These are phyloP conservation scores for Triglochin maritima DNA, from an alignment of 106 monocot genomes.

Conservation along the genomic window DNA sequence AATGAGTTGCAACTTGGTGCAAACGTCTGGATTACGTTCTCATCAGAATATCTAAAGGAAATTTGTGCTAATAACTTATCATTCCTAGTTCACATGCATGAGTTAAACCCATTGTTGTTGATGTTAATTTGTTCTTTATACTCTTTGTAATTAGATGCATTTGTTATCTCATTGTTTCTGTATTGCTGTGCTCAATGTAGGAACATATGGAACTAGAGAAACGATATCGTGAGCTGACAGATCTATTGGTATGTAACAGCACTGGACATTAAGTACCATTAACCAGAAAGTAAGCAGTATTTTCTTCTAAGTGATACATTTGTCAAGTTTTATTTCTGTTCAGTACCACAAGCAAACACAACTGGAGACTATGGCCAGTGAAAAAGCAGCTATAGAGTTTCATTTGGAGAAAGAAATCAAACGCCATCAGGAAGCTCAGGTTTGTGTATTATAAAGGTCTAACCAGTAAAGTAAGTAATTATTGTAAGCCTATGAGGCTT, in stretches of 20 bases:
- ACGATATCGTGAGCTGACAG: conserved; percentile 89
- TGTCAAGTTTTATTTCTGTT: conserved; percentile 6
- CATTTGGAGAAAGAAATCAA: conserved; percentile 86
- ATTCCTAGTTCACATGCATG: too few relatives aligned
- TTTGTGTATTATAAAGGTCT: conserved; percentile 7
- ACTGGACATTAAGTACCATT: background rate
- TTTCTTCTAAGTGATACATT: background rate
- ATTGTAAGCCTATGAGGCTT: background rate
- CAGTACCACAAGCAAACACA: conserved; percentile 99
- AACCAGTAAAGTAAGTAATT: background rate
- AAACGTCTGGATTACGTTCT: too few relatives aligned
- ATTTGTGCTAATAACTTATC: too few relatives aligned
- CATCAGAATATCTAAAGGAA: too few relatives aligned
- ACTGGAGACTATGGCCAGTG: conserved; percentile 87
- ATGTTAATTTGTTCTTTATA: too few relatives aligned
- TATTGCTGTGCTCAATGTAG: conserved; percentile 23
- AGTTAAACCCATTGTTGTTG: too few relatives aligned
- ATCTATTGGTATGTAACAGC: conserved; percentile 62
- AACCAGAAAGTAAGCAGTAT: too few relatives aligned
- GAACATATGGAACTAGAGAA: conserved; percentile 98
- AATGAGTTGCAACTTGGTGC: too few relatives aligned
- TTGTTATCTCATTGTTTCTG: background rate
- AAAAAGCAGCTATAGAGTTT: conserved; percentile 86
- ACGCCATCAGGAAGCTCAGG: conserved; percentile 78
- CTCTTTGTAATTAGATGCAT: background rate